Evolutionary conservation across 1,284 basidiomycete species (phyloP).

Genomic region (Ustilago nuda): DNA sequence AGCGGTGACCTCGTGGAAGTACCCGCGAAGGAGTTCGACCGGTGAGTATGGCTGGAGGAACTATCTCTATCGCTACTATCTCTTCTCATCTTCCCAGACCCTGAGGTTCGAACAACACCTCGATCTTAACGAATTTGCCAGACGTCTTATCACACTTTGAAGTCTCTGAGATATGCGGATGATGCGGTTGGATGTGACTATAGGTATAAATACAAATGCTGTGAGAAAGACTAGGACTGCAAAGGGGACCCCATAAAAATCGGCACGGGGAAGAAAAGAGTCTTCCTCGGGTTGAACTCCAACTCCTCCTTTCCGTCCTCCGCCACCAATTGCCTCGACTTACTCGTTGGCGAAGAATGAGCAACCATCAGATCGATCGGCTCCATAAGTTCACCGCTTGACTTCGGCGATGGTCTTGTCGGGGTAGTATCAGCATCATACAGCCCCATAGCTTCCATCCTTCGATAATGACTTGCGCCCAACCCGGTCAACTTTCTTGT

Average conservation of each 20-base stretch:
- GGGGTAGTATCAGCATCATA: constrained; percentile 32
- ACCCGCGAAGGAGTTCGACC: not conserved
- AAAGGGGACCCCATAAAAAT: constrained; percentile 38
- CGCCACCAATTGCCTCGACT: constrained; percentile 1
- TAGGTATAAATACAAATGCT: constrained; percentile 20
- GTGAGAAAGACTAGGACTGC: constrained; percentile 6
- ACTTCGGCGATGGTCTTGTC: constrained; percentile 10
- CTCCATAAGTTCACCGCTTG: constrained; percentile 10
- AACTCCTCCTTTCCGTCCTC: constrained; percentile 14
- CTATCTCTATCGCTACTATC: constrained; percentile 20
- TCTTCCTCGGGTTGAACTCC: constrained; percentile 26
- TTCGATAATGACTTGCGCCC: constrained; percentile 32
- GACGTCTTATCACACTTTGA: not conserved
- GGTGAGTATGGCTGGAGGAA: constrained; percentile 14
- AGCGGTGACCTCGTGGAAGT: not conserved
- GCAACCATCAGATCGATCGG: constrained; percentile 34
- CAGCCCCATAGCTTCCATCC: constrained; percentile 40
- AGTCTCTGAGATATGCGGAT: not conserved
- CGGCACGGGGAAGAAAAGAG: constrained; percentile 38
- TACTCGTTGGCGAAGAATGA: constrained; percentile 28
- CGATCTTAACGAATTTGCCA: not conserved
- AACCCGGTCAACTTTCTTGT: constrained; percentile 18
- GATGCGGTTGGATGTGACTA: not conserved
- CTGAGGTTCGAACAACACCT: not conserved
- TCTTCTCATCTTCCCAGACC: not conserved